Conservation (phyloP, 305 asterid genomes). For the Coffea humblotiana region DNA sequence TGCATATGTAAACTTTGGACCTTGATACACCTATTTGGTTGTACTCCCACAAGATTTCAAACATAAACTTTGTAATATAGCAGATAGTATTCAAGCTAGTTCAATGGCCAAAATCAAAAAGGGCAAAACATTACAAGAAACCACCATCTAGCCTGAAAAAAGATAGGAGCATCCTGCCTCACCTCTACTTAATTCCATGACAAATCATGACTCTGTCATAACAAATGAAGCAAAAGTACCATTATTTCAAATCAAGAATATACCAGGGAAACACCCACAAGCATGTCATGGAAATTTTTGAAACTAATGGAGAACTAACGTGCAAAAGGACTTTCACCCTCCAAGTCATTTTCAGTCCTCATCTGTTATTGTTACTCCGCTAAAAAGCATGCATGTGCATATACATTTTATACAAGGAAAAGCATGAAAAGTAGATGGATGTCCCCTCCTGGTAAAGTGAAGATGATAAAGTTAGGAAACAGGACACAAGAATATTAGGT, state of each 20-base stretch:
- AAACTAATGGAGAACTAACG: background rate
- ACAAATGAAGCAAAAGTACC: background rate
- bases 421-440: background rate
- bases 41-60: background rate
- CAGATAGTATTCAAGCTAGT: background rate
- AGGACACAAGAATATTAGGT: background rate
- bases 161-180: background rate
- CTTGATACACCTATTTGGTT: background rate
- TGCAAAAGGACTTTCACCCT: background rate
- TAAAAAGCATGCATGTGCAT: background rate
- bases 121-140: background rate
- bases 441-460: background rate
- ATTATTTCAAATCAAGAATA: background rate
- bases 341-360: background rate
- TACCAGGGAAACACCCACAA: background rate
- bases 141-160: background rate
- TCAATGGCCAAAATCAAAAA: background rate
- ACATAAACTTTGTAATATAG: background rate
- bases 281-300: background rate
- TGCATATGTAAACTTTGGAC: background rate
- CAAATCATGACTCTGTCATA: background rate
- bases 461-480: background rate
- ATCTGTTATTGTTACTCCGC: background rate
- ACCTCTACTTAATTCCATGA: background rate
- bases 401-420: background rate